Conservation (phyloP, 2,329 filamentous ascomycete species). For the Colletotrichum costaricense region DNA sequence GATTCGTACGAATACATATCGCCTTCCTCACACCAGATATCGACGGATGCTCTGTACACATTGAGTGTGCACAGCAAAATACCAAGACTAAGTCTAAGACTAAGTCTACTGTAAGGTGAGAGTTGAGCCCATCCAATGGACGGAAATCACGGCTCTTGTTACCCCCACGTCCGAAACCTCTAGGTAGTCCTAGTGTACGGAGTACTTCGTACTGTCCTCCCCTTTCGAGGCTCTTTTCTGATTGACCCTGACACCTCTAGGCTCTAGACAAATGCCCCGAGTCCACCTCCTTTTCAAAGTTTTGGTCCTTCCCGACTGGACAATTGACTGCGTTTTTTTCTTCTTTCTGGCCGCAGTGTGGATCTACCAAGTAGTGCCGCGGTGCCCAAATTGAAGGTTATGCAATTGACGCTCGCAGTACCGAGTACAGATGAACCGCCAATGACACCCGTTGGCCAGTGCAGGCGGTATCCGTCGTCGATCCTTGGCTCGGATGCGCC, state of each 20-base stretch:
- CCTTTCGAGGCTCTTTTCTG: background rate
- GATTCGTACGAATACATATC: background rate
- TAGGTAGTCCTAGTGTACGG: background rate
- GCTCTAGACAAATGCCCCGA: background rate
- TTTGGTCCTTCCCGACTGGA: background rate
- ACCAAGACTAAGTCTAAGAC: too few species aligned
- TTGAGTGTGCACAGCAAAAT: too few species aligned
- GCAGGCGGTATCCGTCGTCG: slow-evolving; percentile 27
- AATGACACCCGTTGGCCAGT: slow-evolving; percentile 14
- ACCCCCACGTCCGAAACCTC: background rate
- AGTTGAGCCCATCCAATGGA: too few species aligned
- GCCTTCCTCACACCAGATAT: too few species aligned
- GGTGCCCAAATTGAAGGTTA: slow-evolving; percentile 8
- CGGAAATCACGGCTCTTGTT: background rate
- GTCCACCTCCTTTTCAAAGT: background rate
- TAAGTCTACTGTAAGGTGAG: too few species aligned
- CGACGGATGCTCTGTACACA: too few species aligned
- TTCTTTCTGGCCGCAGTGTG: background rate
- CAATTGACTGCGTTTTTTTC: background rate
- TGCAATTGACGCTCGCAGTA: slow-evolving; percentile 1
- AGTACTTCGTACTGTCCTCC: too few species aligned
- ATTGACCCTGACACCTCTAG: background rate
- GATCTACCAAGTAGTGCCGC: background rate
- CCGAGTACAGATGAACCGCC: background rate
- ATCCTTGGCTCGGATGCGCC: slow-evolving; percentile 29